These are phyloP conservation scores for Moringa oleifera DNA, from an alignment of 345 rosid genomes.

Conservation along the genomic window DNA sequence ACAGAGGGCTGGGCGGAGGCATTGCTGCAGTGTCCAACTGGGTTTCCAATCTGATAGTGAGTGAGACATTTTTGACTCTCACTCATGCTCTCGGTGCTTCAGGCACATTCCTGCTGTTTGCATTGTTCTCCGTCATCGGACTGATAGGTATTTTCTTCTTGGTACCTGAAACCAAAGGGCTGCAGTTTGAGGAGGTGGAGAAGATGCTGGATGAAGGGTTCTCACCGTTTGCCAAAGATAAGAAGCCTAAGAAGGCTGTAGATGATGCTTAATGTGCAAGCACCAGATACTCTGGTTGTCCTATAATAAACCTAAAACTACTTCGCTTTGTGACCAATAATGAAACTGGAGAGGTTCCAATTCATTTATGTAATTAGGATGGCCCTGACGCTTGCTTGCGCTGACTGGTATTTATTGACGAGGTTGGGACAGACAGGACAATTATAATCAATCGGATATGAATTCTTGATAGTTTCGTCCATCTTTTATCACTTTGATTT, in stretches of 20 bases:
- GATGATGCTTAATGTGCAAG: not conserved
- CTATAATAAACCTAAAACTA: no score
- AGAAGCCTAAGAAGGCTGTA: conserved; percentile 9
- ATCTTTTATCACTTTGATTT: no score
- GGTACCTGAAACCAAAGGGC: conserved; percentile 85
- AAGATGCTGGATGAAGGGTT: conserved; percentile 54
- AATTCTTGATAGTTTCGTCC: no score
- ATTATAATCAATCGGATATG: no score
- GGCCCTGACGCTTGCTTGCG: no score
- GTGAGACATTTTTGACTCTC: conserved; percentile 51
- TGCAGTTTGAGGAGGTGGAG: conserved; percentile 75
- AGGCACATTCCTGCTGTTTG: conserved; percentile 67
- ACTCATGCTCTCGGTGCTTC: conserved; percentile 52
- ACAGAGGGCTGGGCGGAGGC: conserved; percentile 85
- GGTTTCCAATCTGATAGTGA: conserved; percentile 69
- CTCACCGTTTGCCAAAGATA: conserved; percentile 30
- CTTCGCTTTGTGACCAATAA: no score
- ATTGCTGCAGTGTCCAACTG: conserved; percentile 77
- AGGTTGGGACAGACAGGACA: no score
- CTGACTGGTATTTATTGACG: no score
- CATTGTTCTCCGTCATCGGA: conserved; percentile 38
- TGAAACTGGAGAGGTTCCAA: no score
- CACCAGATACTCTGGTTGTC: no score
- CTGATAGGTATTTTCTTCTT: conserved; percentile 51
- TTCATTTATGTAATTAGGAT: no score